Conservation (phyloP, 805 yeast species). For the Myxozyma mucilagina region DNA sequence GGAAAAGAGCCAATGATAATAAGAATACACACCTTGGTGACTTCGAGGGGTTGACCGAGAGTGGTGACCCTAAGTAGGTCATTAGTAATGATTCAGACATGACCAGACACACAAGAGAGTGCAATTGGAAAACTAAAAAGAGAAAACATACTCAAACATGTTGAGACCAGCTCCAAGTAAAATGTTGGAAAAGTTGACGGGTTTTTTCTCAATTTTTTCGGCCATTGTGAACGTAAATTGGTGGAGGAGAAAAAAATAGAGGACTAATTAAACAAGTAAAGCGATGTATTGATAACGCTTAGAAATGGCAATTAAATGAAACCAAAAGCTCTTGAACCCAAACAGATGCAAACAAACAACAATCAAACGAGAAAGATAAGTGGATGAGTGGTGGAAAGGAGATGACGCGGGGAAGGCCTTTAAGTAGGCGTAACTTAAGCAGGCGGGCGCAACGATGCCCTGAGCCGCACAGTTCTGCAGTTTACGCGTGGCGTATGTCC, state of each 20-base stretch:
- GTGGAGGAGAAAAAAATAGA: conserved; percentile 8
- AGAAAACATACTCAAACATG: conserved; percentile 61
- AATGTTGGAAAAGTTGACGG: conserved; percentile 84
- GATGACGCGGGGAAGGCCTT: conserved; percentile 9
- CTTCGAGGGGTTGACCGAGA: conserved; percentile 96
- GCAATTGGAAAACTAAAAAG: not conserved
- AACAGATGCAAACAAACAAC: not conserved
- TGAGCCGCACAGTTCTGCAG: conserved; percentile 1
- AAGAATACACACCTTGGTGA: conserved; percentile 49
- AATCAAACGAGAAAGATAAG: not conserved
- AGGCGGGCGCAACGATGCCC: not conserved
- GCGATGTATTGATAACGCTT: not conserved
- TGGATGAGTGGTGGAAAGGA: not conserved
- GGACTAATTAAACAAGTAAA: too few relatives aligned
- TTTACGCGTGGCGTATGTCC: not conserved
- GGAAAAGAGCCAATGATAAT: not conserved
- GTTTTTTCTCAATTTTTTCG: conserved; percentile 61
- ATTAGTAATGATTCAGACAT: not conserved
- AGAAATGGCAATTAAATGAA: too few relatives aligned
- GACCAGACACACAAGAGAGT: not conserved
- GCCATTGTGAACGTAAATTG: not conserved
- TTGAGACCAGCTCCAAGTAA: conserved; percentile 91
- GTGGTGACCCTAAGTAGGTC: conserved; percentile 61
- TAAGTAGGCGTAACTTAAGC: not conserved
- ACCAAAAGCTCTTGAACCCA: not conserved